Percentiles rank a stretch among this genome's conserved stretches.
phyloP scores from a whole-genome alignment of 495 filamentous ascomycete species.

The Tuber brumale region DNA sequence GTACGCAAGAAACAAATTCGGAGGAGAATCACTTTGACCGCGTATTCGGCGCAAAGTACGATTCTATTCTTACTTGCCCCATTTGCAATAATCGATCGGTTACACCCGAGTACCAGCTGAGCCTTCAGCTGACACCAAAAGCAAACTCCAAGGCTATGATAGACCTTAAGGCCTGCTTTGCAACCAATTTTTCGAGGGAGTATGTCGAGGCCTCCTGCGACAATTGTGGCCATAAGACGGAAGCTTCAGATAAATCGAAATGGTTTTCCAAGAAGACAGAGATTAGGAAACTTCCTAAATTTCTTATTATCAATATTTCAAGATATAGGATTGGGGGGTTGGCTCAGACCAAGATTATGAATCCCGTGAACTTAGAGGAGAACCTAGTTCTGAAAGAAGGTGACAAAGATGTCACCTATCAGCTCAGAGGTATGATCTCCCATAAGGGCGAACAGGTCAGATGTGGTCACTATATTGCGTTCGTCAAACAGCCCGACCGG shows the following conservation, averaged over 20 bases:
- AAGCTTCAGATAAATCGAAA: constrained; percentile 22
- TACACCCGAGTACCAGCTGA: constrained; percentile 1
- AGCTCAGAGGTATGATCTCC: constrained; percentile 27
- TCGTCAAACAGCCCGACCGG: constrained; percentile 30
- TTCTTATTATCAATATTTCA: constrained; percentile 30
- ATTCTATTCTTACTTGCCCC: constrained; percentile 34
- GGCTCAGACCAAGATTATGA: constrained; percentile 24
- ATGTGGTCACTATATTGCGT: constrained; percentile 37
- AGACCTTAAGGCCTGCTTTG: constrained; percentile 14
- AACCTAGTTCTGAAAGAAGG: constrained; percentile 22
- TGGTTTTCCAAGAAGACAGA: constrained; percentile 28
- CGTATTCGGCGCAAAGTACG: constrained; percentile 29
- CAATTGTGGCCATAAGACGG: constrained; percentile 33
- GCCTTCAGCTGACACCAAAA: background rate
- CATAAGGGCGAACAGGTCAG: constrained; percentile 24
- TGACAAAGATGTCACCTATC: constrained; percentile 14
- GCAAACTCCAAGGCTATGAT: background rate
- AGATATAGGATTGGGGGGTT: constrained; percentile 21
- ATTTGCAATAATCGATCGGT: constrained; percentile 31
- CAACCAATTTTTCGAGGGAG: constrained; percentile 22
- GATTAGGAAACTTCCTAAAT: constrained; percentile 23
- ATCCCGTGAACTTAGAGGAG: constrained; percentile 22
- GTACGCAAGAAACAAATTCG: background rate
- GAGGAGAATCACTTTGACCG: constrained; percentile 28
- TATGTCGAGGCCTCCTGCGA: constrained; percentile 37